Percentiles rank a stretch among this genome's conserved stretches.
Evolutionary conservation across 2,329 filamentous ascomycete genomes (phyloP).

Genomic region (Akanthomyces muscarius): DNA sequence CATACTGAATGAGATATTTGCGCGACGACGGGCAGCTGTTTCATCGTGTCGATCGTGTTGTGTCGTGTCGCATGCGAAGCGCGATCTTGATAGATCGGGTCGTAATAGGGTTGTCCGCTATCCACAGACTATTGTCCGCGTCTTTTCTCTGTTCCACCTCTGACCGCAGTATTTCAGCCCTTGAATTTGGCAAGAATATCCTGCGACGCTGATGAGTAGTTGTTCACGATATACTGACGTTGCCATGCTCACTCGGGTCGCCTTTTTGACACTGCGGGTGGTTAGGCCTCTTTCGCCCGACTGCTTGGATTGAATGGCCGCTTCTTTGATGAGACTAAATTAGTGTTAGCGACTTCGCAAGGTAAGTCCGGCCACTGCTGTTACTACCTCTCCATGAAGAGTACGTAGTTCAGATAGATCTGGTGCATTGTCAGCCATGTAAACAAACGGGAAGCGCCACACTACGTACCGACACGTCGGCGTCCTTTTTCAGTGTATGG

Average conservation of each 20-base stretch:
- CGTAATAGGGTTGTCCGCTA: not conserved
- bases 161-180: constrained; percentile 43
- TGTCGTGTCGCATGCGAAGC: not conserved
- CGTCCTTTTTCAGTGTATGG: constrained; percentile 76
- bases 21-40: not conserved
- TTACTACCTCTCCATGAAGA: constrained; percentile 67
- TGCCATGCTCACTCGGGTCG: constrained; percentile 62
- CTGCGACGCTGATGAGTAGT: constrained; percentile 34
- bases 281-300: constrained; percentile 69
- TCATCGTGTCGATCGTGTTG: not conserved
- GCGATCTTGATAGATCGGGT: not conserved
- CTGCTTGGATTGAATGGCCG: constrained; percentile 70
- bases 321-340: constrained; percentile 70
- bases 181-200: constrained; percentile 65
- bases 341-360: constrained; percentile 4
- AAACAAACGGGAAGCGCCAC: constrained; percentile 21
- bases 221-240: not conserved
- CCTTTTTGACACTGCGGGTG: constrained; percentile 72
- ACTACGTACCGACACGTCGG: constrained; percentile 69
- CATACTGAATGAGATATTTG: not conserved
- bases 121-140: not conserved
- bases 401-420: constrained; percentile 80
- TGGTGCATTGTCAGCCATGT: constrained; percentile 36
- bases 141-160: not conserved
- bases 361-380: not conserved